phyloP scores from a whole-genome alignment of 2,329 filamentous ascomycete genomes.

The Periconia sp. region DNA sequence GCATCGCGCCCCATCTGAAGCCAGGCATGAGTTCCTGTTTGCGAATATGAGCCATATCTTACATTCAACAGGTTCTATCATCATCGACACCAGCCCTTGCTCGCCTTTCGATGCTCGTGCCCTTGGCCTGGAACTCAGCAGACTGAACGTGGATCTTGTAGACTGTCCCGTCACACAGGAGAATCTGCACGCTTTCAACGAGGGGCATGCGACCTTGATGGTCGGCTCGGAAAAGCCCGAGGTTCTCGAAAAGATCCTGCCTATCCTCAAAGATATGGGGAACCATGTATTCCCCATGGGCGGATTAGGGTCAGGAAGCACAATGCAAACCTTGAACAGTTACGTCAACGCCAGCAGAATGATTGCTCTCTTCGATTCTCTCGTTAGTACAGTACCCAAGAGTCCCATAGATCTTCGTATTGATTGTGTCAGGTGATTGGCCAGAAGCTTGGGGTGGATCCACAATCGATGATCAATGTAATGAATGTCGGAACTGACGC shows the following conservation, averaged over 20 bases:
- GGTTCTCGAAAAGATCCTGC: slow-evolving; percentile 33
- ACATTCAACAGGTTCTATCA: slow-evolving; percentile 25
- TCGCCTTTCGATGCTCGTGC: slow-evolving; percentile 39
- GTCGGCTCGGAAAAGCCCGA: slow-evolving; percentile 29
- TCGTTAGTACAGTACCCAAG: slow-evolving; percentile 10
- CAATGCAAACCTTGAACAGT: slow-evolving; percentile 44
- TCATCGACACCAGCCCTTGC: slow-evolving; percentile 40
- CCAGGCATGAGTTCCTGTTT: slow-evolving; percentile 11
- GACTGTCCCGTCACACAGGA: slow-evolving; percentile 43
- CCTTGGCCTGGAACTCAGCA: slow-evolving; percentile 33
- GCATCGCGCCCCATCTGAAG: slow-evolving; percentile 18
- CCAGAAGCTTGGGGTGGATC: slow-evolving; percentile 41
- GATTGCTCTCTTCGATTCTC: slow-evolving; percentile 33
- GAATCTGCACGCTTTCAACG: slow-evolving; percentile 39
- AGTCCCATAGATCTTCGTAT: neutral
- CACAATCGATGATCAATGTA: slow-evolving; percentile 45
- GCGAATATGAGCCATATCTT: neutral
- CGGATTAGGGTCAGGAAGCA: slow-evolving; percentile 36
- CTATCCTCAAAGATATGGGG: slow-evolving; percentile 38
- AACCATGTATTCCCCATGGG: slow-evolving; percentile 41
- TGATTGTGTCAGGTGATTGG: slow-evolving; percentile 24
- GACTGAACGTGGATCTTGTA: slow-evolving; percentile 33
- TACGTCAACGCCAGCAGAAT: slow-evolving; percentile 40
- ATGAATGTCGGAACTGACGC: slow-evolving; percentile 46
- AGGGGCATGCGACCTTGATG: slow-evolving; percentile 38